Evolutionary conservation across 176 grass and related monocot species (phyloP), one percentile per base, ranked within the genome.

Genomic region (Rhynchospora tenuis): DNA sequence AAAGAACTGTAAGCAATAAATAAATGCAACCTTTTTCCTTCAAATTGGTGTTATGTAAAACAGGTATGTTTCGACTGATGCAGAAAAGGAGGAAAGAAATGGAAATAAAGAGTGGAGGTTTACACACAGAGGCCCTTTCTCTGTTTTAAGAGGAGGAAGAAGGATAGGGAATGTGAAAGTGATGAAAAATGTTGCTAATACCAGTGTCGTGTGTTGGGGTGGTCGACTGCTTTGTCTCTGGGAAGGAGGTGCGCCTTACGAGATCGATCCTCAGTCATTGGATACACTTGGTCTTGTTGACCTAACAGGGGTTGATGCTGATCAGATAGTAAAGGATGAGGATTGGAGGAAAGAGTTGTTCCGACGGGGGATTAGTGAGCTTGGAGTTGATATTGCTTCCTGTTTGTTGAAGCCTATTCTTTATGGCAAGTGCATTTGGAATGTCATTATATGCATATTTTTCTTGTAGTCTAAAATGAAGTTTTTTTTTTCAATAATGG

Each of bases 101-200:
- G 62, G n/a, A 33, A 82, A 77, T 20, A 76, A 71, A 48, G 47
- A 57, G 79, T 98, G 96, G 96, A 64, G 80, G 82, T 98, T 98
- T 83, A 98, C 96, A 57, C 91, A 98, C 84, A 89, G 96, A 56
- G 96, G 96, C 1, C 96, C 96, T 61, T 98, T 95, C 86, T 99
- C 93, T 7, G 93, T 99, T 86, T 87, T 99, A 48, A 90, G 63
- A 88, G 84, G 89, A 38, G 93, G 96, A 0, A 48, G 3, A 81
- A 63, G 85, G 86, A 83, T 91, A 79, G 93, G 96, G 4, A 98
- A 98, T 85, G 84, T 98, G 77, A 98, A 95, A 89, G 95, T 95
- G 86, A 93, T 99, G 96, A 99, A 99, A 87, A 99, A 99, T 91
- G 91, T 95, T 74, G 89, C 96, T 24, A 99, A 99, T 85, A 99